These are phyloP conservation scores for Apiotrichum montevideense DNA, from an alignment of 1,284 basidiomycete species.

Conservation along the genomic window DNA sequence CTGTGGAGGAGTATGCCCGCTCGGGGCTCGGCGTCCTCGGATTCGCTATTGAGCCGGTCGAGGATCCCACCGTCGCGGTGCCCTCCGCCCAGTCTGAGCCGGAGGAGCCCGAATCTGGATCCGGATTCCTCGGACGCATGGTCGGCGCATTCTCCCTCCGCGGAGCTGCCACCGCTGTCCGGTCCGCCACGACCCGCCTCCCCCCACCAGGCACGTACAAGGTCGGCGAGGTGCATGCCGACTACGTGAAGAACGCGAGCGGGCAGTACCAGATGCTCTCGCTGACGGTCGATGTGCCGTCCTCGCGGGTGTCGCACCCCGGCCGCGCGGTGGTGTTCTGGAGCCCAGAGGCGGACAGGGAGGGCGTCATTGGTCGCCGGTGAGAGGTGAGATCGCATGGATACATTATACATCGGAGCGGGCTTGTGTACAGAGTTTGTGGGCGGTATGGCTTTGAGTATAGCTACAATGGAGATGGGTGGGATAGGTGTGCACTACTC, in stretches of 20 bases:
- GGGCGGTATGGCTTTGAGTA: no score
- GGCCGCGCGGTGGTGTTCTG: slow-evolving; percentile 41
- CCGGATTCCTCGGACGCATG: slow-evolving; percentile 9
- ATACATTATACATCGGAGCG: no score
- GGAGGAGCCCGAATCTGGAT: slow-evolving; percentile 2
- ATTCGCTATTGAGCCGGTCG: slow-evolving; percentile 9
- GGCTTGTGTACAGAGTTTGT: no score
- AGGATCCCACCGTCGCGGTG: background rate
- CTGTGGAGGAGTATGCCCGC: slow-evolving; percentile 1
- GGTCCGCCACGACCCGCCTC: slow-evolving; percentile 14
- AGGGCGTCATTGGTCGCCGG: slow-evolving; percentile 33
- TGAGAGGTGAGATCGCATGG: background rate
- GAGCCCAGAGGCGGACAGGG: slow-evolving; percentile 38
- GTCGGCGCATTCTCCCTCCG: slow-evolving; percentile 4
- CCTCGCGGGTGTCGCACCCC: slow-evolving; percentile 30
- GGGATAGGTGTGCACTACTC: no score
- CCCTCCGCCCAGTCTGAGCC: background rate
- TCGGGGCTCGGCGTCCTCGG: slow-evolving; percentile 5
- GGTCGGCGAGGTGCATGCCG: slow-evolving; percentile 42
- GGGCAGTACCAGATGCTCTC: slow-evolving; percentile 40
- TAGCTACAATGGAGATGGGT: no score
- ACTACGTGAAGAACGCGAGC: slow-evolving; percentile 45
- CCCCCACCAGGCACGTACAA: slow-evolving; percentile 46
- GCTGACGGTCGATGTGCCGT: slow-evolving; percentile 43
- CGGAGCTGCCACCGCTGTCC: background rate